These are phyloP conservation scores for Sugiyamaella valdiviana DNA, from an alignment of 805 yeast genomes.

Conservation along the genomic window DNA sequence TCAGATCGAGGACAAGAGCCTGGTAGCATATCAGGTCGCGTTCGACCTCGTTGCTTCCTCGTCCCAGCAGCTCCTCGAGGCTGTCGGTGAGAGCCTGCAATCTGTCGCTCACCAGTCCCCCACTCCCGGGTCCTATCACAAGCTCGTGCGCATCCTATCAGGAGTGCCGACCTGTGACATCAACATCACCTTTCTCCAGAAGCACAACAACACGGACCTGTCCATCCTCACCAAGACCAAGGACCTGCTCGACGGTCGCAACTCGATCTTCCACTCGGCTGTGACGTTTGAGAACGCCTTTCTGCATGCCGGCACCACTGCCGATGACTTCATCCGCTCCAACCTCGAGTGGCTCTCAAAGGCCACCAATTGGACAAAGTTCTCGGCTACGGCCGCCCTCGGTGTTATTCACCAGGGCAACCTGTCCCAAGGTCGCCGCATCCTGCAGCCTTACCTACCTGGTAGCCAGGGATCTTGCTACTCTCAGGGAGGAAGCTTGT, in stretches of 20 bases:
- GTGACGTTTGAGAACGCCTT: constrained; percentile 92
- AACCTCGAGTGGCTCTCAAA: constrained; percentile 94
- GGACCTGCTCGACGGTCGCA: constrained; percentile 78
- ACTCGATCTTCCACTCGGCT: constrained; percentile 91
- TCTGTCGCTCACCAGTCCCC: constrained; percentile 25
- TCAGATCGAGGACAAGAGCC: constrained; percentile 39
- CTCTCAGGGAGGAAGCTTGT: constrained; percentile 92
- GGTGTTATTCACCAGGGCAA: constrained; percentile 97
- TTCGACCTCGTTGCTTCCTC: constrained; percentile 91
- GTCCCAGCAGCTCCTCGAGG: constrained; percentile 75
- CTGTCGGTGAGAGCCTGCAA: constrained; percentile 33
- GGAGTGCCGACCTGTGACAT: constrained; percentile 94
- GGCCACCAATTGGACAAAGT: constrained; percentile 98
- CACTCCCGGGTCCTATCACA: constrained; percentile 23
- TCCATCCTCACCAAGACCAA: constrained; percentile 77
- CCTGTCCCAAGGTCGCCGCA: constrained; percentile 78
- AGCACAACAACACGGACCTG: constrained; percentile 82
- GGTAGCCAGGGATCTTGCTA: constrained; percentile 72
- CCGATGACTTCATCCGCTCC: constrained; percentile 82
- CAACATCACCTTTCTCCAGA: constrained; percentile 78
- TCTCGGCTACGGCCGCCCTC: constrained; percentile 94
- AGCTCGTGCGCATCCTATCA: constrained; percentile 63
- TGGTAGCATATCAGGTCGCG: constrained; percentile 85
- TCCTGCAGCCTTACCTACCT: constrained; percentile 87
- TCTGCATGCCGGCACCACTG: constrained; percentile 94